phyloP scores from a whole-genome alignment of 306 rosid genomes.

The Lathyrus sativus region DNA sequence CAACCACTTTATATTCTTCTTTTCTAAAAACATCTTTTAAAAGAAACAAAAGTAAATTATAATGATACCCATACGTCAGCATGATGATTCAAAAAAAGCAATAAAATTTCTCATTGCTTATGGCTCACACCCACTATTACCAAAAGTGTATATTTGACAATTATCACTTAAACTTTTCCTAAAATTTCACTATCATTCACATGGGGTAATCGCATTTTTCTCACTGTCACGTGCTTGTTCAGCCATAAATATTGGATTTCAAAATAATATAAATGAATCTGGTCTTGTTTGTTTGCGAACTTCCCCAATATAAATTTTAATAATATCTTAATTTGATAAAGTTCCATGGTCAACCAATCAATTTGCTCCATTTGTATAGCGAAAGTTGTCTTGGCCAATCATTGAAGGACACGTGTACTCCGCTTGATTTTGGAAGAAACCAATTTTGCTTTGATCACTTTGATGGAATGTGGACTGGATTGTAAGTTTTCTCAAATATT shows the following conservation, averaged over 20 bases:
- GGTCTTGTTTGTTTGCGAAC: conserved; percentile 1
- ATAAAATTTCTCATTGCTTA: not conserved
- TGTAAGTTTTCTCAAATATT: too few species aligned
- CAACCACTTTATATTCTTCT: conserved; percentile 12
- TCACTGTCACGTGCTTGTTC: conserved; percentile 18
- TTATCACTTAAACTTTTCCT: not conserved
- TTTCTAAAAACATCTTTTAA: not conserved
- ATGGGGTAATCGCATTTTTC: not conserved
- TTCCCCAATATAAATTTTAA: conserved; percentile 8
- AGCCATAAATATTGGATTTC: not conserved
- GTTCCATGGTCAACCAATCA: conserved; percentile 28
- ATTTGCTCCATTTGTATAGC: not conserved
- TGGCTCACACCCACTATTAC: not conserved
- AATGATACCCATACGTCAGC: not conserved
- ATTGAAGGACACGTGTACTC: not conserved
- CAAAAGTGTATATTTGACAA: conserved; percentile 18
- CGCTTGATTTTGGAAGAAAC: not conserved
- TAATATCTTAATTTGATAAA: not conserved
- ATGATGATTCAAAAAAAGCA: not conserved
- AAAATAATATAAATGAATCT: not conserved
- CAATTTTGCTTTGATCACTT: not conserved
- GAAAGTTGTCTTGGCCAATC: not conserved
- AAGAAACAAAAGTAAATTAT: not conserved
- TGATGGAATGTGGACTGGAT: too few species aligned
- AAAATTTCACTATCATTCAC: not conserved